Evolutionary conservation across 805 yeast genomes (phyloP).

Genomic region (Wickerhamomyces alni): DNA sequence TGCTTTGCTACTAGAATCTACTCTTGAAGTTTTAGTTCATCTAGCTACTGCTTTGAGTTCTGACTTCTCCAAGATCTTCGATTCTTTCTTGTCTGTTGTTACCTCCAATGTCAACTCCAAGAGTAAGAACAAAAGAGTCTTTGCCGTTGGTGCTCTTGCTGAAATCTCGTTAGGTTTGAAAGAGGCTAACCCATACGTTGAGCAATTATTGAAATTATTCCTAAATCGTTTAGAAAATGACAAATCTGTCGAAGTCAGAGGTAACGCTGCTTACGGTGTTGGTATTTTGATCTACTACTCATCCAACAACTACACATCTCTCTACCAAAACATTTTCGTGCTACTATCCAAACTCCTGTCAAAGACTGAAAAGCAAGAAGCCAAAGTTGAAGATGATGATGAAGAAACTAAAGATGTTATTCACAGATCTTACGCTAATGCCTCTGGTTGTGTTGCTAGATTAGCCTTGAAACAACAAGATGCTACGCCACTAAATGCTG

Average conservation of each 20-base stretch:
- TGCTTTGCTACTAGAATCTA: slow-evolving; percentile 74
- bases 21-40: slow-evolving; percentile 78
- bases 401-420: slow-evolving; percentile 76
- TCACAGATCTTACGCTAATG: slow-evolving; percentile 85
- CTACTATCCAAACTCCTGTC: slow-evolving; percentile 65
- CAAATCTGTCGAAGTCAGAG: slow-evolving; percentile 81
- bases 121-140: slow-evolving; percentile 69
- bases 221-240: slow-evolving; percentile 64
- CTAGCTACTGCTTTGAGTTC: slow-evolving; percentile 72
- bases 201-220: slow-evolving; percentile 67
- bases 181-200: slow-evolving; percentile 54
- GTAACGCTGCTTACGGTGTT: slow-evolving; percentile 93
- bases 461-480: slow-evolving; percentile 68
- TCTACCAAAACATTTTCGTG: slow-evolving; percentile 63
- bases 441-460: slow-evolving; percentile 95
- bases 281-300: slow-evolving; percentile 62
- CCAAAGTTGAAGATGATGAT: slow-evolving; percentile 47
- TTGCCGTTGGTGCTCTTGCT: slow-evolving; percentile 85
- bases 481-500: slow-evolving; percentile 71
- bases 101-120: slow-evolving; percentile 51
- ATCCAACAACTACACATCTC: slow-evolving; percentile 38
- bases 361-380: slow-evolving; percentile 71
- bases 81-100: slow-evolving; percentile 62
- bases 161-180: slow-evolving; percentile 79
- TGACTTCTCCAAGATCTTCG: slow-evolving; percentile 71